Conservation (phyloP, 768 basidiomycete genomes). For the Mrakia hoshinonis region DNA sequence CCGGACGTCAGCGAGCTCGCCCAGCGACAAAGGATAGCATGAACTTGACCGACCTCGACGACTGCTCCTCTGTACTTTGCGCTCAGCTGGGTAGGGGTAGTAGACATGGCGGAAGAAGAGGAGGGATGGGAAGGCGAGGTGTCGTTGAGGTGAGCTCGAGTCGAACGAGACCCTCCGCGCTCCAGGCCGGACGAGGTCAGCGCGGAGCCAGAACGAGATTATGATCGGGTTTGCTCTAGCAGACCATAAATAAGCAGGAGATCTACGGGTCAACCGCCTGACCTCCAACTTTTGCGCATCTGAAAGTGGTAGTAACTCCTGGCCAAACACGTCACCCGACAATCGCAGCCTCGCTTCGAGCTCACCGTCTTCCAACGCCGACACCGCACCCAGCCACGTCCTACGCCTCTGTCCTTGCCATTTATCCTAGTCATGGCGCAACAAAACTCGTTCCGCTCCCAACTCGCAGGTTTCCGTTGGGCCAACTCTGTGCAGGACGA, state of each 20-base stretch:
- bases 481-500: constrained; percentile 41
- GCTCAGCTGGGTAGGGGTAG: constrained; percentile 12
- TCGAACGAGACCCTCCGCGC: too few relatives aligned
- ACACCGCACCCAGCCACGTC: not conserved
- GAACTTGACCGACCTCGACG: not conserved
- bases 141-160: not conserved
- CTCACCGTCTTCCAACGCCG: not conserved
- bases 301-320: too few relatives aligned
- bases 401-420: not conserved
- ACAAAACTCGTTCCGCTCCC: constrained; percentile 37
- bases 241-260: too few relatives aligned
- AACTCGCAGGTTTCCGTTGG: constrained; percentile 41
- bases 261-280: too few relatives aligned
- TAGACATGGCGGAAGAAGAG: not conserved
- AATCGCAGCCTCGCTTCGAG: constrained; percentile 9
- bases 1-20: not conserved
- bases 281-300: too few relatives aligned
- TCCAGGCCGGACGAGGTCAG: too few relatives aligned
- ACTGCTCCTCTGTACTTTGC: constrained; percentile 23
- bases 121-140: not conserved
- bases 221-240: too few relatives aligned
- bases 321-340: not conserved
- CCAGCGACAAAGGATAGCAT: not conserved
- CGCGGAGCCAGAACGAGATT: too few relatives aligned
- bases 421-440: constrained; percentile 30